Percentiles rank a stretch among this genome's conserved stretches.
Conservation (phyloP, 225 moss, liverwort and hornwort genomes). For the Asterella californica region DNA sequence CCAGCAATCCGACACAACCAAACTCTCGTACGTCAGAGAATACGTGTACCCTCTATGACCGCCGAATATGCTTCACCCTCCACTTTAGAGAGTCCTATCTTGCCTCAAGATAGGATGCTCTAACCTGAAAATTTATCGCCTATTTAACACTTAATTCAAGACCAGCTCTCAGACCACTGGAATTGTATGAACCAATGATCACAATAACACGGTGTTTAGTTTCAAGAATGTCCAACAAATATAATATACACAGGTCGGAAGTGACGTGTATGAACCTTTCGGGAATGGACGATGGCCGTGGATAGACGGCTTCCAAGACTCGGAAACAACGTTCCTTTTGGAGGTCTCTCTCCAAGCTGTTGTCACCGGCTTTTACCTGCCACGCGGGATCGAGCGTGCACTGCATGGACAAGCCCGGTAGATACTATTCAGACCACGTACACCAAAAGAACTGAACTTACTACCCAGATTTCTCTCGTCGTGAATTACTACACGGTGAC, state of each 20-base stretch:
- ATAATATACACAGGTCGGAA: background rate
- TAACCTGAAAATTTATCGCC: too few species aligned
- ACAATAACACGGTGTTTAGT: background rate
- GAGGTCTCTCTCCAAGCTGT: slow-evolving; percentile 58
- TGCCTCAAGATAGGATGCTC: too few species aligned
- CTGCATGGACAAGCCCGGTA: slow-evolving; percentile 34
- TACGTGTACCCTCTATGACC: too few species aligned
- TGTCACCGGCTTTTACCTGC: slow-evolving; percentile 81
- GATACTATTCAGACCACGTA: background rate
- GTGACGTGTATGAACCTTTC: slow-evolving; percentile 51
- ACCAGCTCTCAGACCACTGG: too few species aligned
- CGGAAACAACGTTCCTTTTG: slow-evolving; percentile 81
- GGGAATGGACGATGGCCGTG: slow-evolving; percentile 90
- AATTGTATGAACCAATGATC: too few species aligned
- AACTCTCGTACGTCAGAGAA: too few species aligned
- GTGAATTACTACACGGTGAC: background rate
- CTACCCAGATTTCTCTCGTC: too few species aligned
- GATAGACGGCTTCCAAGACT: slow-evolving; percentile 92
- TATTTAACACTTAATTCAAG: too few species aligned
- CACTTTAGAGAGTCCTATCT: too few species aligned
- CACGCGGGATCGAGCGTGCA: slow-evolving; percentile 62
- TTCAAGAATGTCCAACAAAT: background rate
- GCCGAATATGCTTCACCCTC: background rate
- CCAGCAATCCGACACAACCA: too few species aligned
- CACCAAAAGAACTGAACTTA: slow-evolving; percentile 9